Evolutionary conservation across 148 eudicot species (phyloP), one percentile per base, ranked within the genome.

Genomic region (Chenopodium quinoa): DNA sequence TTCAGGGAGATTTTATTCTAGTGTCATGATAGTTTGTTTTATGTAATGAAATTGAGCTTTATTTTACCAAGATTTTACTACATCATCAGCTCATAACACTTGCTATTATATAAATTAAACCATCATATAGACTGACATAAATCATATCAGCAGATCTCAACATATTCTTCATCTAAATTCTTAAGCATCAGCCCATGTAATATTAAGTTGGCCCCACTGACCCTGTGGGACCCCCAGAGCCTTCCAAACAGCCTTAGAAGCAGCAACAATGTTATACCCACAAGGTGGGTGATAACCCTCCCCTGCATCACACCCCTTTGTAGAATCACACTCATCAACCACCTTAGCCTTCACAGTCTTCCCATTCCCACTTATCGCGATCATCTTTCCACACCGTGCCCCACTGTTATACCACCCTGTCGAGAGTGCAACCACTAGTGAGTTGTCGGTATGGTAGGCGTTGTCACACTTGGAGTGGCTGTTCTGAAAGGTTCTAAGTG

Each of bases 231-330:
- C 85, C 1, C 84, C 84, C 17, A 87, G 47, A 20, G 86, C 89
- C n/a, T 27, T 79, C 91, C 91, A 89, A 14, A 89, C 89, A 37
- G 83, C 87, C 76, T n/a, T 78, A 9, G 86, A 85, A 7, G 69
- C 89, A 76, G 82, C 87, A 66, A 89, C 88, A 27, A 85, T 76
- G 75, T 89, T 89, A 44, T 87, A 84, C 12, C 83, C 85, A 74
- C 91, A 87, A 64, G 91, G 91, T 2, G 89, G 89, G 58, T 85
- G 91, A 73, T 75, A 87, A 7, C 87, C 89, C 52, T 89, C 87
- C 71, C 19, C 82, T 71, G 81, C 83, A 66, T 85, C 89, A 85
- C 89, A 83, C 66, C 91, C 91, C 46, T 68, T 79, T 4, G 86
- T 89, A 11, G 89, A 89, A 64, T 89, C 91, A 79, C 89, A 83